Percentiles rank a stretch among this genome's conserved stretches.
Evolutionary conservation across 1,139 yeast species (phyloP).

Genomic region (Lodderomyces theae): DNA sequence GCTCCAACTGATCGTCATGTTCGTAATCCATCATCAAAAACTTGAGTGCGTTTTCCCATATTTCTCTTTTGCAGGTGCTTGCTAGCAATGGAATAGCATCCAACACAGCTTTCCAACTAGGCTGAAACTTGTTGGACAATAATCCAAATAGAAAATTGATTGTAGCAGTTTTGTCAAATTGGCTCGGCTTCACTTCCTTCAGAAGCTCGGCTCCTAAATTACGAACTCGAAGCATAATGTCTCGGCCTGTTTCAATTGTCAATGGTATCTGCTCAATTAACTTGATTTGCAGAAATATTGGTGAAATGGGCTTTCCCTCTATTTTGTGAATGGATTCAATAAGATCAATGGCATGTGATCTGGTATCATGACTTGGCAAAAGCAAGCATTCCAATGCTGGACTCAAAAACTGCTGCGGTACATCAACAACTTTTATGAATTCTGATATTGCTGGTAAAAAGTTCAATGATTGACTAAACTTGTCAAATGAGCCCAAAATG

Average conservation of each 20-base stretch:
- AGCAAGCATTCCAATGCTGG: conserved; percentile 35
- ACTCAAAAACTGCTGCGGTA: conserved; percentile 20
- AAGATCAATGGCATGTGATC: conserved; percentile 45
- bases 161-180: conserved; percentile 39
- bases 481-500: conserved; percentile 16
- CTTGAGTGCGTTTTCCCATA: conserved; percentile 56
- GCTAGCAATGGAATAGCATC: conserved; percentile 55
- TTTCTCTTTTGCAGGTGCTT: conserved; percentile 38
- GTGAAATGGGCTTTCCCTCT: conserved; percentile 23
- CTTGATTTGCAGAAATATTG: conserved; percentile 41
- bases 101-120: conserved; percentile 75
- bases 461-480: conserved; percentile 15
- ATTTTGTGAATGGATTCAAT: conserved; percentile 17
- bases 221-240: conserved; percentile 68
- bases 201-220: conserved; percentile 51
- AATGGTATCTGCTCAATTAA: conserved; percentile 73
- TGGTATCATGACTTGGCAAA: conserved; percentile 46
- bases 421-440: neutral
- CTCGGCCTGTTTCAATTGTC: conserved; percentile 69
- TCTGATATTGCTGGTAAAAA: conserved; percentile 11
- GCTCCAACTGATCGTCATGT: conserved; percentile 18
- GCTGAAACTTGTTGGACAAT: conserved; percentile 74
- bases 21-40: conserved; percentile 38
- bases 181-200: conserved; percentile 31
- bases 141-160: conserved; percentile 69